Evolutionary conservation across 129 eudicot genomes (phyloP).

Genomic region (Silybum marianum): DNA sequence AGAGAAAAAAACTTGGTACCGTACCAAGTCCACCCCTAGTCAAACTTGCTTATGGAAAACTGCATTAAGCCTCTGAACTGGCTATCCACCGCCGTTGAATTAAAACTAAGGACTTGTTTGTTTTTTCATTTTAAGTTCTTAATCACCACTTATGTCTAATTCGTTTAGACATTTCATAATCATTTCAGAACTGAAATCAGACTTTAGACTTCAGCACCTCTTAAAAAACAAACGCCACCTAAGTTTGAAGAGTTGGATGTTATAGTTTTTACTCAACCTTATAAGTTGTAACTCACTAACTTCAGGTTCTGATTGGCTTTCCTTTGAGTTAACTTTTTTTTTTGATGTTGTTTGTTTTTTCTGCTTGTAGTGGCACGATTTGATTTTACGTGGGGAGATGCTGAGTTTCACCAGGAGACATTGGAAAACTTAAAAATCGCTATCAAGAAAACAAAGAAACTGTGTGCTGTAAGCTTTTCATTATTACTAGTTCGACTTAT

Average conservation of each 20-base stretch:
- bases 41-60: background rate
- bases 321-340: background rate
- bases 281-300: background rate
- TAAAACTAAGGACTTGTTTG: too few species aligned
- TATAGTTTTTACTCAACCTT: background rate
- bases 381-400: slow-evolving; percentile 91
- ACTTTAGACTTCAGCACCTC: too few species aligned
- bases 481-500: background rate
- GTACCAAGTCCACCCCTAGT: too few species aligned
- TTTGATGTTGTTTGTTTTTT: background rate
- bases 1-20: too few species aligned
- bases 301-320: background rate
- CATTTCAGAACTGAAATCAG: too few species aligned
- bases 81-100: too few species aligned
- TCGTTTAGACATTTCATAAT: too few species aligned
- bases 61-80: background rate
- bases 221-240: too few species aligned
- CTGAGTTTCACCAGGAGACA: slow-evolving; percentile 84
- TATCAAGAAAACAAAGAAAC: slow-evolving; percentile 67
- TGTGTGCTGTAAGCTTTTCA: slow-evolving; percentile 73
- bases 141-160: too few species aligned
- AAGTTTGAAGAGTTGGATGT: background rate
- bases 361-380: slow-evolving; percentile 72
- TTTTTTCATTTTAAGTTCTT: too few species aligned
- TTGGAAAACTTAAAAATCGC: slow-evolving; percentile 68